Base-by-base conservation (phyloP, 352 stramenopile species). In the Blastocystis sp. region DNA sequence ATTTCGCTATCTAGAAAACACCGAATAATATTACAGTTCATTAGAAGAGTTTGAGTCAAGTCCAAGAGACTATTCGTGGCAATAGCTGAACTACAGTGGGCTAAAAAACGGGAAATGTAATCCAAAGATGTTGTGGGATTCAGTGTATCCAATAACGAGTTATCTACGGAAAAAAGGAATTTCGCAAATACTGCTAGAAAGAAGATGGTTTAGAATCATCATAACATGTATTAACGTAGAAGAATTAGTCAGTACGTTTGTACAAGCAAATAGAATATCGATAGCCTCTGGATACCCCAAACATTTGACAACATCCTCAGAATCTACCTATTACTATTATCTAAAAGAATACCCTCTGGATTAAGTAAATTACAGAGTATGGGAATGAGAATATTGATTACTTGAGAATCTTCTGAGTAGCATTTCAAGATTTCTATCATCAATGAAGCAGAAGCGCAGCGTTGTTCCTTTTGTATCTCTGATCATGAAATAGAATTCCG, bases 321-420 rank as follows among this genome's bases (percentile, higher is more conserved):
- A n/a, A 59, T 59, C 50, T 59, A 59, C 11, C 13, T n/a, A 59
- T 59, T n/a, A 59, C 11, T 1, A n/a, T 13, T 59, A n/a, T 59
- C 20, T 1, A 59, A 59, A 11, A 73, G 39, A 18, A 4, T 4
- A 85, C 73, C 47, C 34, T 85, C 11, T 41, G 43, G n/a, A 6
- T 45, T 39, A 13, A 66, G 45, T 6, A 85, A 24, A 65, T 45
- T 85, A n/a, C 9, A 30, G n/a, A 85, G 13, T 53, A 85, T 85
- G 53, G 13, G 18, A 16, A 62, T 85, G 4, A 65, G 18, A 24
- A 53, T 26, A 24, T 66, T 64, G 9, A 85, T 30, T 18, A 85
- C 53, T n/a, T 50, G 18, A 20, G 30, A 24, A 24, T 65, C 47
- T 8, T 6, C 43, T 3, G 4, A 43, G 39, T 65, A 66, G 8